Percentiles rank a stretch among this genome's conserved stretches.
Evolutionary conservation across 495 filamentous ascomycete genomes (phyloP).

Genomic region (Parmelia sp.): DNA sequence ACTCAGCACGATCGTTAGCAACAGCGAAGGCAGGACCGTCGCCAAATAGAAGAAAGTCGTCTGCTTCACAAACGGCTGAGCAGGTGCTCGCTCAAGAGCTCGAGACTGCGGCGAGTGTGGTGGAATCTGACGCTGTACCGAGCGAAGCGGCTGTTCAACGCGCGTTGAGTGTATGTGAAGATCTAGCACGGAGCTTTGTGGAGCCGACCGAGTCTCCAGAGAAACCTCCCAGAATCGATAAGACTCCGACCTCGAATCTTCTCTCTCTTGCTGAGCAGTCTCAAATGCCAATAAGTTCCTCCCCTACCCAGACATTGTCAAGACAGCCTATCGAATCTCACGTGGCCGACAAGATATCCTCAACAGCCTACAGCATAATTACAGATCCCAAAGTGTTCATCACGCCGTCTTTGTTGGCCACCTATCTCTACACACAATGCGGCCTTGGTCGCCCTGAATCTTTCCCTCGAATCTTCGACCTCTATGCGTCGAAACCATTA

Average conservation of each 20-base stretch:
- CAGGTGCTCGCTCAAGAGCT: constrained; percentile 12
- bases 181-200: constrained; percentile 35
- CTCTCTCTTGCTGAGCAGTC: constrained; percentile 45
- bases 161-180: constrained; percentile 42
- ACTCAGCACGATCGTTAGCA: not conserved
- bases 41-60: not conserved
- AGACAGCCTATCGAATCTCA: constrained; percentile 24
- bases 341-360: constrained; percentile 43
- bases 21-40: not conserved
- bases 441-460: constrained; percentile 63
- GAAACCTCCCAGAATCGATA: constrained; percentile 25
- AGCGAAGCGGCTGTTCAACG: constrained; percentile 37
- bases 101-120: constrained; percentile 12
- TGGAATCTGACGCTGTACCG: constrained; percentile 34
- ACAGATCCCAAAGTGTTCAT: constrained; percentile 76
- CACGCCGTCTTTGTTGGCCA: constrained; percentile 57
- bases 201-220: constrained; percentile 29
- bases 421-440: constrained; percentile 66
- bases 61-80: not conserved
- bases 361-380: constrained; percentile 57
- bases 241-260: constrained; percentile 44
- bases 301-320: constrained; percentile 17
- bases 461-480: constrained; percentile 69
- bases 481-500: constrained; percentile 79
- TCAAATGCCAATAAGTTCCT: not conserved